Evolutionary conservation across 306 rosid species (phyloP).

Genomic region (Trifolium subterraneum): DNA sequence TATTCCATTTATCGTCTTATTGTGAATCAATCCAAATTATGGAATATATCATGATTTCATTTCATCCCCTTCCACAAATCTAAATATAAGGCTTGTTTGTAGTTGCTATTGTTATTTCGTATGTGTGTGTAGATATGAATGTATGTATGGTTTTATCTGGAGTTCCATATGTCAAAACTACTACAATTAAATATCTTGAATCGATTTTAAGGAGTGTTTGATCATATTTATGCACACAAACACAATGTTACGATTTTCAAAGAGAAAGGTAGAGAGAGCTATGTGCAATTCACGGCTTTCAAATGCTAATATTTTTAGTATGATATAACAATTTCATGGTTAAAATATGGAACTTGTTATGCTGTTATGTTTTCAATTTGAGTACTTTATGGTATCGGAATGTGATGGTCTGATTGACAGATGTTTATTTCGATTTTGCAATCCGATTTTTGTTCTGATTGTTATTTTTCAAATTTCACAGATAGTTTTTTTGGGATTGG

Average conservation of each 20-base stretch:
- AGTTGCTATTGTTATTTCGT: neutral
- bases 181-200: conserved; percentile 6
- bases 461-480: conserved; percentile 35
- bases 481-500: conserved; percentile 44
- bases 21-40: too few species aligned
- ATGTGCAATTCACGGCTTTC: neutral
- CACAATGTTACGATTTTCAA: conserved; percentile 1
- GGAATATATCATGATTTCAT: neutral
- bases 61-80: neutral
- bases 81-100: conserved; percentile 3
- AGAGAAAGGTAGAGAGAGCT: conserved; percentile 27
- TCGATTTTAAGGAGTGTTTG: conserved; percentile 45
- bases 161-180: conserved; percentile 1
- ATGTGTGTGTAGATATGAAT: neutral
- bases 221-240: conserved; percentile 30
- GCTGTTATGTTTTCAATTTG: conserved; percentile 20
- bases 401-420: neutral
- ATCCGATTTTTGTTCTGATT: conserved; percentile 31
- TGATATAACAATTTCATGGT: conserved; percentile 1
- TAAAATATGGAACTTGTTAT: conserved; percentile 29
- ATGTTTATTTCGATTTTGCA: conserved; percentile 33
- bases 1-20: too few species aligned
- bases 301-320: conserved; percentile 1
- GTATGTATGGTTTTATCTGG: neutral
- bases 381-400: conserved; percentile 23